phyloP scores from a whole-genome alignment of 768 basidiomycete species.

The Termitomyces sp. region DNA sequence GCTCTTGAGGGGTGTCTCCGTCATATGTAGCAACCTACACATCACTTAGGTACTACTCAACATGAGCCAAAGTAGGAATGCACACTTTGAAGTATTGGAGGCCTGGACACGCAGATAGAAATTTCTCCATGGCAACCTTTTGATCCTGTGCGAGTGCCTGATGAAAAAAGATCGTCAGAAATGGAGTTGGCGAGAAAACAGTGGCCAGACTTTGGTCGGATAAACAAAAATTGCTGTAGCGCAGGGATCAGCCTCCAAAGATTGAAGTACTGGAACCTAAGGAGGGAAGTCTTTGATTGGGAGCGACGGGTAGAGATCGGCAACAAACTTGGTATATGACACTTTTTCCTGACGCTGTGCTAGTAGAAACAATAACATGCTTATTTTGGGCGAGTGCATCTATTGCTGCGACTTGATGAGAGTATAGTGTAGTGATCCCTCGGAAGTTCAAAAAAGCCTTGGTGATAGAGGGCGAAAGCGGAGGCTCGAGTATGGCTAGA shows the following conservation, averaged over 20 bases:
- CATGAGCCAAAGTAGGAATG: neutral
- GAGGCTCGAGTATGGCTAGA: slow-evolving; percentile 44
- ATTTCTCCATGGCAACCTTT: slow-evolving; percentile 58
- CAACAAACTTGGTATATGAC: slow-evolving; percentile 71
- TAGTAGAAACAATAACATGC: slow-evolving; percentile 85
- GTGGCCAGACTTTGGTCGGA: slow-evolving; percentile 66
- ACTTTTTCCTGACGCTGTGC: slow-evolving; percentile 88
- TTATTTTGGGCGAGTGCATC: slow-evolving; percentile 49
- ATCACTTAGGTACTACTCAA: neutral
- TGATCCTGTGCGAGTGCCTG: slow-evolving; percentile 92
- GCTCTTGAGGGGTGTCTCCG: slow-evolving; percentile 78
- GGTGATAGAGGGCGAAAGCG: slow-evolving; percentile 52
- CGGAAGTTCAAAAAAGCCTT: slow-evolving; percentile 53
- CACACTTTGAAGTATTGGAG: slow-evolving; percentile 56
- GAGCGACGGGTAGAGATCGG: neutral
- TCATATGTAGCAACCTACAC: slow-evolving; percentile 73
- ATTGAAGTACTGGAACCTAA: slow-evolving; percentile 67
- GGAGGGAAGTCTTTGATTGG: neutral
- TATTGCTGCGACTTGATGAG: slow-evolving; percentile 68
- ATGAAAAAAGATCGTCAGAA: neutral
- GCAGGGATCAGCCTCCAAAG: slow-evolving; percentile 53
- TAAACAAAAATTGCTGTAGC: slow-evolving; percentile 82
- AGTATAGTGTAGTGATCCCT: slow-evolving; percentile 63
- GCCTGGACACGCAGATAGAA: slow-evolving; percentile 55
- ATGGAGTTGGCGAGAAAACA: neutral